phyloP scores from a whole-genome alignment of 768 basidiomycete species.

The Pulveroboletus sp. region DNA sequence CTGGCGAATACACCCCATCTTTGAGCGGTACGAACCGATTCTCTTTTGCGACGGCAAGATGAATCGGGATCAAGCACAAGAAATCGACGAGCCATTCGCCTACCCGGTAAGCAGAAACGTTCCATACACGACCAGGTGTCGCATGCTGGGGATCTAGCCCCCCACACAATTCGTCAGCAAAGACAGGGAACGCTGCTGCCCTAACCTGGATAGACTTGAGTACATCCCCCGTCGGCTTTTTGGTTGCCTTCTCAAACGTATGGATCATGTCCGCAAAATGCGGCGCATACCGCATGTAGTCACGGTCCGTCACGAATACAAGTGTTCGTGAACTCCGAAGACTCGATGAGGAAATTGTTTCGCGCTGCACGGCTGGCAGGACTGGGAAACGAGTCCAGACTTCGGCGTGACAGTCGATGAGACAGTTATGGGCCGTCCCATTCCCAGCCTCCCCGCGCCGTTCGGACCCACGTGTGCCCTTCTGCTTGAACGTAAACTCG shows the following conservation, averaged over 20 bases:
- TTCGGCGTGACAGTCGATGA: constrained; percentile 55
- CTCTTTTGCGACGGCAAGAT: constrained; percentile 56
- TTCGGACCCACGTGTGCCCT: constrained; percentile 23
- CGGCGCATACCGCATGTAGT: constrained; percentile 33
- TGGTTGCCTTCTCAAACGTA: constrained; percentile 46
- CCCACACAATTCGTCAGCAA: constrained; percentile 17
- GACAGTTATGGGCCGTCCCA: constrained; percentile 43
- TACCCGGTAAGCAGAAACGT: constrained; percentile 39
- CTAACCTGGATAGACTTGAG: constrained; percentile 39
- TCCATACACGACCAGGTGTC: constrained; percentile 16
- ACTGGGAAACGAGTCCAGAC: too few species aligned
- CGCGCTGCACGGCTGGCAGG: constrained; percentile 49
- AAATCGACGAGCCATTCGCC: constrained; percentile 66
- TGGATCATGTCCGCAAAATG: constrained; percentile 47
- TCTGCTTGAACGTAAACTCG: constrained; percentile 54
- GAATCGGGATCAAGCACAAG: constrained; percentile 62
- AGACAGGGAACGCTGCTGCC: constrained; percentile 28
- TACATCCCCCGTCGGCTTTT: constrained; percentile 49
- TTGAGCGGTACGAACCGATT: constrained; percentile 62
- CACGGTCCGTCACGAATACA: constrained; percentile 42
- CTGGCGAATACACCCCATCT: constrained; percentile 51
- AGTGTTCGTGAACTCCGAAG: constrained; percentile 36
- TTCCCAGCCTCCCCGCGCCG: constrained; percentile 5
- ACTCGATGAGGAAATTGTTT: constrained; percentile 37
- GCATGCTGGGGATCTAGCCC: background rate